phyloP scores from a whole-genome alignment of 1,139 yeast genomes.

The Suhomyces wounanorum region DNA sequence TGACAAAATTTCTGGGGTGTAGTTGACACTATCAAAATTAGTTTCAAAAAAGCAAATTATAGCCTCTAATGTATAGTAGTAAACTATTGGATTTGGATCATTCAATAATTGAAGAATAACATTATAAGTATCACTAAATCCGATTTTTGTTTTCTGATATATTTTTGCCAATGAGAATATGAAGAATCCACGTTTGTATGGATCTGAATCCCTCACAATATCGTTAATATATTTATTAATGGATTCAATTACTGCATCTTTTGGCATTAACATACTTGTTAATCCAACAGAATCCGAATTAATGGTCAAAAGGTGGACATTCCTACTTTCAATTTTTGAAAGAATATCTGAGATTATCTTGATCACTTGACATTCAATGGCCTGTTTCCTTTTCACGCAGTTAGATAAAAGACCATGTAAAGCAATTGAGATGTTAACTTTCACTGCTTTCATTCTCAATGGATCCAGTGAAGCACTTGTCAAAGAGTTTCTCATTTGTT shows the following conservation, averaged over 20 bases:
- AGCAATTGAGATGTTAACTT: conserved; percentile 64
- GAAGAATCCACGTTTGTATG: conserved; percentile 66
- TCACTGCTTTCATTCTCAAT: conserved; percentile 49
- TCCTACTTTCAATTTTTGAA: conserved; percentile 45
- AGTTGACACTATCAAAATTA: conserved; percentile 51
- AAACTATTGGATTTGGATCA: conserved; percentile 87
- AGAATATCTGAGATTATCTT: conserved; percentile 59
- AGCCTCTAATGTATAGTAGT: conserved; percentile 68
- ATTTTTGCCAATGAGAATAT: conserved; percentile 63
- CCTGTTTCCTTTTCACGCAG: conserved; percentile 26
- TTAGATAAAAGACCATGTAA: conserved; percentile 56
- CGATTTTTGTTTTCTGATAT: conserved; percentile 41
- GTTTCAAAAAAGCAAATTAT: conserved; percentile 55
- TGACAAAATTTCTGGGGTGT: conserved; percentile 49
- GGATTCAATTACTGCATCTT: conserved; percentile 44
- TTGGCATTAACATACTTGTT: conserved; percentile 45
- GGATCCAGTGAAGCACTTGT: conserved; percentile 33
- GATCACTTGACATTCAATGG: conserved; percentile 49
- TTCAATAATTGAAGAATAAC: conserved; percentile 60
- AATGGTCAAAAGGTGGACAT: conserved; percentile 43
- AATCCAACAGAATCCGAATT: conserved; percentile 74
- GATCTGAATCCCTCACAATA: conserved; percentile 58
- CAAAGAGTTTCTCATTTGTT: conserved; percentile 65
- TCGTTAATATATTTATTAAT: conserved; percentile 58
- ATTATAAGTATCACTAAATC: conserved; percentile 49